Percentiles rank a stretch among this genome's conserved stretches.
phyloP scores from a whole-genome alignment of 352 stramenopile genomes.

The Saprolegnia parasitica region DNA sequence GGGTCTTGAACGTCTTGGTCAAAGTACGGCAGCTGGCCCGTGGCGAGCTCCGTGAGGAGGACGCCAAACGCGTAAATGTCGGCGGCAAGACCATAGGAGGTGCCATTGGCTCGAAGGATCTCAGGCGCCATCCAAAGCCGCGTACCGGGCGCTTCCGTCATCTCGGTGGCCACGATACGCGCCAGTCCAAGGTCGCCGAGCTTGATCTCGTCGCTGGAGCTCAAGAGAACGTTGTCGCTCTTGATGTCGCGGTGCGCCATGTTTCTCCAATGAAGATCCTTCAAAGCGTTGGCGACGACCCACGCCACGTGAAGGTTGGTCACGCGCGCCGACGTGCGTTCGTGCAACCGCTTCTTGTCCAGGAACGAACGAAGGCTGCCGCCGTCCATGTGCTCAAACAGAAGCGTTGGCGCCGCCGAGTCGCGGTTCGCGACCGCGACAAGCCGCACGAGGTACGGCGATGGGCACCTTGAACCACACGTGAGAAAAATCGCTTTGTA shows the following conservation, averaged over 20 bases:
- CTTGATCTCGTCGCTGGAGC: conserved; percentile 12
- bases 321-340: neutral
- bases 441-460: neutral
- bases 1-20: neutral
- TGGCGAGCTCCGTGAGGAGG: conserved; percentile 31
- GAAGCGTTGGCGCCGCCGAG: neutral
- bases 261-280: neutral
- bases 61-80: conserved; percentile 25
- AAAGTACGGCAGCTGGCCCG: conserved; percentile 15
- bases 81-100: neutral
- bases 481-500: neutral
- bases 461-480: neutral
- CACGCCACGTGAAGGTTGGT: conserved; percentile 3
- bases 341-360: neutral
- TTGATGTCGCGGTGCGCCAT: conserved; percentile 5
- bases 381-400: conserved; percentile 25
- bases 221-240: conserved; percentile 1
- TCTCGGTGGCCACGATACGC: conserved; percentile 11
- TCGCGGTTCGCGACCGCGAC: conserved; percentile 9
- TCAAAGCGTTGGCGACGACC: conserved; percentile 3
- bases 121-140: conserved; percentile 21
- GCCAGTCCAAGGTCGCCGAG: conserved; percentile 13
- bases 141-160: conserved; percentile 34
- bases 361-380: conserved; percentile 17
- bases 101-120: neutral